Percentiles rank a stretch among this genome's conserved stretches.
Evolutionary conservation across 2,329 filamentous ascomycete genomes (phyloP).

Genomic region (Colletotrichum sublineola): DNA sequence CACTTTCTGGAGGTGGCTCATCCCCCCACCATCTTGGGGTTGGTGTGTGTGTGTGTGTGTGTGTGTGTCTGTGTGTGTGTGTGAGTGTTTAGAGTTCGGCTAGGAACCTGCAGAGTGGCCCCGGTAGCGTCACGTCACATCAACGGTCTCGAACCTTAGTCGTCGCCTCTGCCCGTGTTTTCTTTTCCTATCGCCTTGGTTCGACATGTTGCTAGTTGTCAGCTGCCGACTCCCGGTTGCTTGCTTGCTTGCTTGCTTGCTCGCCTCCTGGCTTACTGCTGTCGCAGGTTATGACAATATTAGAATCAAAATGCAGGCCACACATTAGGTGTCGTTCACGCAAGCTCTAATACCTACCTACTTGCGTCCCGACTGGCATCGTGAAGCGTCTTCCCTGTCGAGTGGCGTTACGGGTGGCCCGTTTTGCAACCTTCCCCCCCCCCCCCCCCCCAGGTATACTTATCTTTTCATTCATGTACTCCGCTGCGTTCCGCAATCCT

Average conservation of each 20-base stretch:
- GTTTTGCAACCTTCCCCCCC: not conserved
- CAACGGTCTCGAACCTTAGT: conserved; percentile 24
- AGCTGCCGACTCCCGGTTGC: not conserved
- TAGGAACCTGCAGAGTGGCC: conserved; percentile 28
- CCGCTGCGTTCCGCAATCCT: conserved; percentile 14
- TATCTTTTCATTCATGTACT: not conserved
- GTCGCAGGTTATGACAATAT: not conserved
- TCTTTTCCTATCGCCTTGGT: conserved; percentile 2
- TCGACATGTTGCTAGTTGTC: not conserved
- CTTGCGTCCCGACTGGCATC: conserved; percentile 23
- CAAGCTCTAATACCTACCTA: conserved; percentile 3
- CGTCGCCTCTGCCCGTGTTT: conserved; percentile 38
- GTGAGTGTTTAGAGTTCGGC: conserved; percentile 29
- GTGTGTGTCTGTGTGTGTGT: not conserved
- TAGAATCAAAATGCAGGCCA: not conserved
- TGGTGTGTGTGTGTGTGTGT: conserved; percentile 2
- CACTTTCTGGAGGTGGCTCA: not conserved
- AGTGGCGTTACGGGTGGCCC: conserved; percentile 2
- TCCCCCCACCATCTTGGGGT: conserved; percentile 4
- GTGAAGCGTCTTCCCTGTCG: conserved; percentile 26
- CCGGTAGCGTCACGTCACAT: conserved; percentile 27
- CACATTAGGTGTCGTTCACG: conserved; percentile 5
- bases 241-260: not conserved
- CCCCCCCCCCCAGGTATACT: not conserved
- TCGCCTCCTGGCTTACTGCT: not conserved